Base-by-base conservation (phyloP, 2,329 filamentous ascomycete genomes). In the Trichophyton benhamiae region DNA sequence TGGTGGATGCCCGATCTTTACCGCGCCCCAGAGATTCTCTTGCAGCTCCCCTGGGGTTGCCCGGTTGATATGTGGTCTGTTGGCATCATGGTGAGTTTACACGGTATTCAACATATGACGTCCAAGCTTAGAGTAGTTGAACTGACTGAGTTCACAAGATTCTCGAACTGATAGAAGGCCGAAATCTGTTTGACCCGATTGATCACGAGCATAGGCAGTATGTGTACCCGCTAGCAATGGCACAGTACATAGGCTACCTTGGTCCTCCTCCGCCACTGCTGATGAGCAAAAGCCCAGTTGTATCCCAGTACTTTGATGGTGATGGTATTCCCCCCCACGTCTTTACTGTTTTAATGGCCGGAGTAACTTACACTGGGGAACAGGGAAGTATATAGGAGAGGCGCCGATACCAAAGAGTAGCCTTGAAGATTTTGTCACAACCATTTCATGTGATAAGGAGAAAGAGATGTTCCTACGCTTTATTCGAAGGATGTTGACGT, bases 221-320 rank as follows among this genome's bases (percentile, higher is more conserved):
- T 61, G 67, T 67, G 9, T 62, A 68, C 44, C 67, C 66, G 13
- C 46, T 69, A 33, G 69, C 67, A 53, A 58, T 70, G 49, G 65
- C 66, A 0, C 67, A 71, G 57, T 71, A 71, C 58, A 70, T 71
- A 33, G 67, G 65, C 6, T 69, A 67, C 63, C 67, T 68, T 49
- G 67, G 67, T 6, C 66, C 60, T 52, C 68, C 67, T 15, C 66
- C 66, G 27, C 63, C 67, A 22, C 59, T 68, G 15, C 67, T 70
- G 22, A 62, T 68, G 41, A 41, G 59, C 58, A 49, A 67, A 20
- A 68, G 66, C 27, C 66, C 67, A 17, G 61, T 60, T 22, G 61
- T 68, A 44, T 61, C 41, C n/a, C 62, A 60, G 9, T 68, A 66
- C 60, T 68, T 68, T 63, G 62, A 69, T 63, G 57, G 59, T 48